Conservation (phyloP, 768 basidiomycete genomes). For the Leccinum pellstonianum region DNA sequence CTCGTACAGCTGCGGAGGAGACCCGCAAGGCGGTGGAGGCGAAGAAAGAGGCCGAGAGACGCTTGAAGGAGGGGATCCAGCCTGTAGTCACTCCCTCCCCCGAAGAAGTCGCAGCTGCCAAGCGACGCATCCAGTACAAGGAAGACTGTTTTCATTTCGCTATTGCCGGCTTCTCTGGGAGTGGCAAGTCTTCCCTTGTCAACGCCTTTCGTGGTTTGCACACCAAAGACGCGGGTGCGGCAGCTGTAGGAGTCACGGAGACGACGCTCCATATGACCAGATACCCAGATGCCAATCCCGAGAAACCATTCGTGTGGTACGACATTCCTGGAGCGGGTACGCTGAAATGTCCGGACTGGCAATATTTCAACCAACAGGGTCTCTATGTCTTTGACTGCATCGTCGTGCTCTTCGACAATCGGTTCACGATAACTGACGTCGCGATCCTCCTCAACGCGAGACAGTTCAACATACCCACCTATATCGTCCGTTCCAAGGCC, state of each 20-base stretch:
- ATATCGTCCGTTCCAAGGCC: slow-evolving; percentile 38
- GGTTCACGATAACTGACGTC: slow-evolving; percentile 35
- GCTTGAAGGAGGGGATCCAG: slow-evolving; percentile 26
- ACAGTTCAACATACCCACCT: slow-evolving; percentile 33
- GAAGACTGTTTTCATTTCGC: slow-evolving; percentile 34
- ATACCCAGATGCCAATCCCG: slow-evolving; percentile 25
- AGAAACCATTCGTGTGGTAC: slow-evolving; percentile 32
- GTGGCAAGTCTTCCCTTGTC: slow-evolving; percentile 37
- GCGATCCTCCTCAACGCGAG: slow-evolving; percentile 33
- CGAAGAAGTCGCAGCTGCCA: slow-evolving; percentile 18
- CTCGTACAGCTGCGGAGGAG: neutral
- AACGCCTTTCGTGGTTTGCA: slow-evolving; percentile 35
- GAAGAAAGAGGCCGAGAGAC: slow-evolving; percentile 18
- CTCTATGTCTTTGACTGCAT: slow-evolving; percentile 39
- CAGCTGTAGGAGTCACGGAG: slow-evolving; percentile 30
- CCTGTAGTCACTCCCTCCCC: slow-evolving; percentile 24
- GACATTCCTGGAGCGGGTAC: slow-evolving; percentile 40
- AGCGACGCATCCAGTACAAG: slow-evolving; percentile 16
- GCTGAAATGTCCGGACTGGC: slow-evolving; percentile 31
- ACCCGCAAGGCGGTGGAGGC: slow-evolving; percentile 5
- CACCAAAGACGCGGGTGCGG: slow-evolving; percentile 21
- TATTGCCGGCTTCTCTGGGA: slow-evolving; percentile 34
- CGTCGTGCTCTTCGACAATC: slow-evolving; percentile 33
- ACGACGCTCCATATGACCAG: slow-evolving; percentile 29
- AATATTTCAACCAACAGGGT: slow-evolving; percentile 38